A percentile compares a stretch with the other conserved stretches of the same genome.
Evolutionary conservation across 2,329 filamentous ascomycete species (phyloP).

Genomic region (Paraphoma chrysanthemicola): DNA sequence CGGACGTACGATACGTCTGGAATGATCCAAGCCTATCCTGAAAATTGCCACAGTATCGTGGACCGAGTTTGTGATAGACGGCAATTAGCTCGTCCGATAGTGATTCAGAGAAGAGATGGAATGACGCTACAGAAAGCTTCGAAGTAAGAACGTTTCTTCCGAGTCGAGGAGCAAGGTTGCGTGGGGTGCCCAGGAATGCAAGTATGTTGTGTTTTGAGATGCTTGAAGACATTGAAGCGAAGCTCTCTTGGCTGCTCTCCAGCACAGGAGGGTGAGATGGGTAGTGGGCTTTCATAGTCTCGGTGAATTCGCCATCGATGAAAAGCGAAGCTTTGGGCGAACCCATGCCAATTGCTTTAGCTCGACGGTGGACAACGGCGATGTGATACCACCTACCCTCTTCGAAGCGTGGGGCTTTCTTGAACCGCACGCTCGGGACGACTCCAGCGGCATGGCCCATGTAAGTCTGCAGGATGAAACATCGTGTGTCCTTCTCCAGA

Average conservation of each 20-base stretch:
- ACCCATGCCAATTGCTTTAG: constrained; percentile 69
- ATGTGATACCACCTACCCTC: constrained; percentile 91
- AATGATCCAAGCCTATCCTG: constrained; percentile 96
- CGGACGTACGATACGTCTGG: constrained; percentile 94
- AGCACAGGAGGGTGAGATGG: constrained; percentile 75
- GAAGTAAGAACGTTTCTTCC: constrained; percentile 77
- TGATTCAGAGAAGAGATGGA: constrained; percentile 85
- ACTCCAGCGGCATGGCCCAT: constrained; percentile 71
- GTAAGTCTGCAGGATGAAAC: constrained; percentile 96
- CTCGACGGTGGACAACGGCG: constrained; percentile 81
- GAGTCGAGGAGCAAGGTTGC: constrained; percentile 79
- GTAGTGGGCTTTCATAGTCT: constrained; percentile 89
- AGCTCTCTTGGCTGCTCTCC: constrained; percentile 70
- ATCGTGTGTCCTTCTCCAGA: constrained; percentile 88
- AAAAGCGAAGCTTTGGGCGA: constrained; percentile 86
- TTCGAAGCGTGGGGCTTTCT: constrained; percentile 80
- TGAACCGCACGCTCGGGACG: constrained; percentile 91
- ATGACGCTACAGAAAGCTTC: constrained; percentile 87
- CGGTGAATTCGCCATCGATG: constrained; percentile 90
- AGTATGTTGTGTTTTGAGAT: constrained; percentile 75
- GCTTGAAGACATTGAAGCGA: constrained; percentile 69
- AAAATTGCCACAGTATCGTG: constrained; percentile 93
- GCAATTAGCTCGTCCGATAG: constrained; percentile 91
- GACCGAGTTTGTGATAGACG: constrained; percentile 88
- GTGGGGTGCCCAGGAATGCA: constrained; percentile 91